Evolutionary conservation across 2,329 filamentous ascomycete genomes (phyloP).

Genomic region (Fusarium sp.): DNA sequence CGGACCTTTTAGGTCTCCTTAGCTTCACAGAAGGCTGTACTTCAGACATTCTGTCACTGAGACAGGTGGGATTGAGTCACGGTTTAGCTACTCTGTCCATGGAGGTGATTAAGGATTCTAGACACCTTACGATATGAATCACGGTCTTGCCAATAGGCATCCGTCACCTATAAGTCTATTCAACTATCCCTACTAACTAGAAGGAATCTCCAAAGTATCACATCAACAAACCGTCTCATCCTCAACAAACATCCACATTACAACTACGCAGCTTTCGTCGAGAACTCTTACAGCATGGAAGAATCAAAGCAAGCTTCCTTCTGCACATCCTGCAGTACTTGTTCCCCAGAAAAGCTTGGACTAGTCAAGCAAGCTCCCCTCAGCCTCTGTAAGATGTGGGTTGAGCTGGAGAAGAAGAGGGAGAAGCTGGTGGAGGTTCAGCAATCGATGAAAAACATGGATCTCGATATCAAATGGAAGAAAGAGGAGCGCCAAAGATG

Average conservation of each 20-base stretch:
- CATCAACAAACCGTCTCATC: background rate
- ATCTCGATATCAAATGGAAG: background rate
- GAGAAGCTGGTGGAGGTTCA: background rate
- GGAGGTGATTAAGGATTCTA: background rate
- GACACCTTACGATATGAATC: background rate
- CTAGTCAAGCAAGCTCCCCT: background rate
- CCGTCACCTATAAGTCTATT: background rate
- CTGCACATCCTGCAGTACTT: background rate
- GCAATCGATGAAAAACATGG: background rate
- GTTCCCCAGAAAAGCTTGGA: background rate
- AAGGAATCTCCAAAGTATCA: background rate
- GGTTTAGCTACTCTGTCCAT: fast-evolving
- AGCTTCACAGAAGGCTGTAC: too few species aligned
- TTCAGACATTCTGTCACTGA: too few species aligned
- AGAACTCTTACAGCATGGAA: background rate
- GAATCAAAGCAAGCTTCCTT: background rate
- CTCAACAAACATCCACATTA: background rate
- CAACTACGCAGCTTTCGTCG: background rate
- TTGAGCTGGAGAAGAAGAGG: background rate
- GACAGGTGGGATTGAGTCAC: background rate
- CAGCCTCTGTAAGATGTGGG: background rate
- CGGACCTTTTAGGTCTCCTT: fast-evolving
- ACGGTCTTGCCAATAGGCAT: fast-evolving
- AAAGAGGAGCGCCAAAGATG: background rate
- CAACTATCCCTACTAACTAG: fast-evolving